phyloP scores from a whole-genome alignment of 352 stramenopile species.

The Globisporangium cystogenes region DNA sequence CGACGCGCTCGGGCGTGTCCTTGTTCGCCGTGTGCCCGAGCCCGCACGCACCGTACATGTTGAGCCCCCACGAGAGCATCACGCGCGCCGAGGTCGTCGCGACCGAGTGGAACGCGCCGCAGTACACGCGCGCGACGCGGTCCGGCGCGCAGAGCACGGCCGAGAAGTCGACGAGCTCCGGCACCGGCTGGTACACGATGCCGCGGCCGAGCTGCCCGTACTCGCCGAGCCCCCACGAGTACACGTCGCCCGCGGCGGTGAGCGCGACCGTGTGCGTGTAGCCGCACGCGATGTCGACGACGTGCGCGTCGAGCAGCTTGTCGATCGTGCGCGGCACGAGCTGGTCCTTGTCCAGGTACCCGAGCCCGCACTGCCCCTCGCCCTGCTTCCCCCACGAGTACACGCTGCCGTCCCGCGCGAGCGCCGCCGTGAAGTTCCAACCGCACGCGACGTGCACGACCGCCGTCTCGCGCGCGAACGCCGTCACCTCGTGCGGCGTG shows the following conservation, averaged over 20 bases:
- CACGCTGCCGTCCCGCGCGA: slow-evolving; percentile 42
- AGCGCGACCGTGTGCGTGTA: slow-evolving; percentile 88
- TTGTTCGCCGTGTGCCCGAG: slow-evolving; percentile 78
- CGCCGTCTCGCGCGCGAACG: slow-evolving; percentile 28
- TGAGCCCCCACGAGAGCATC: slow-evolving; percentile 78
- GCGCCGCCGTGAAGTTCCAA: slow-evolving; percentile 78
- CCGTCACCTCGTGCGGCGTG: slow-evolving; percentile 48
- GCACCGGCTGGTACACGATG: slow-evolving; percentile 74
- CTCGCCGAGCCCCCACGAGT: slow-evolving; percentile 87
- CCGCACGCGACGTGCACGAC: slow-evolving; percentile 60
- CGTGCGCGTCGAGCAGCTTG: slow-evolving; percentile 25
- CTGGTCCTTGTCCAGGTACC: slow-evolving; percentile 78
- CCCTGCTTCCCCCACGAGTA: slow-evolving; percentile 86
- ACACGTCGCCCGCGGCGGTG: slow-evolving; percentile 70
- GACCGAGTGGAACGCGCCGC: slow-evolving; percentile 78
- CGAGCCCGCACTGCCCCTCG: slow-evolving; percentile 82
- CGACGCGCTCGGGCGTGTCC: slow-evolving; percentile 68
- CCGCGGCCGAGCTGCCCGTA: slow-evolving; percentile 89
- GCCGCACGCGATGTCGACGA: slow-evolving; percentile 73
- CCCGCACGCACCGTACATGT: slow-evolving; percentile 74
- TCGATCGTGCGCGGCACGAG: slow-evolving; percentile 52
- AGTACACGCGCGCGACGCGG: slow-evolving; percentile 51
- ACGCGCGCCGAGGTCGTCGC: slow-evolving; percentile 49
- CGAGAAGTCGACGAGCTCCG: slow-evolving; percentile 54
- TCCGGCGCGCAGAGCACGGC: slow-evolving; percentile 40